phyloP scores from a whole-genome alignment of 2,329 filamentous ascomycete species.

The Diaporthe vexans region DNA sequence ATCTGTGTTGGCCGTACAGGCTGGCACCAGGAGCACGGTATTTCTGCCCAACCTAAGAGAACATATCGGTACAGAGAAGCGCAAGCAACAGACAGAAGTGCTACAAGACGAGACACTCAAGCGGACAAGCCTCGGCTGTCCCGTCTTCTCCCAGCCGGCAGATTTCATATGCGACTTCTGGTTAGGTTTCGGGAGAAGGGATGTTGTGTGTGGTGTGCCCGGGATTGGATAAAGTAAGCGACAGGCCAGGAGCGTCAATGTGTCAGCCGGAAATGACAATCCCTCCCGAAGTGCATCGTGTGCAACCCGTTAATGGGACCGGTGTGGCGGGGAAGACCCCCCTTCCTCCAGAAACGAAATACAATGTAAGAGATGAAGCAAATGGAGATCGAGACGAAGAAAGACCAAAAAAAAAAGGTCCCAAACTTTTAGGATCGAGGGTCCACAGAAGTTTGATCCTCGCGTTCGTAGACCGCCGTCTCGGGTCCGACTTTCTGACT shows the following conservation, averaged over 20 bases:
- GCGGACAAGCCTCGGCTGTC: constrained; percentile 57
- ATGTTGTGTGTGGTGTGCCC: constrained; percentile 29
- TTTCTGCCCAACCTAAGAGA: constrained; percentile 57
- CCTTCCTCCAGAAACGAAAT: background rate
- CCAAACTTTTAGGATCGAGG: background rate
- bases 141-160: constrained; percentile 58
- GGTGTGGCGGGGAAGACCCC: constrained; percentile 4
- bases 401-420: background rate
- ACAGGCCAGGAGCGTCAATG: constrained; percentile 26
- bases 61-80: constrained; percentile 48
- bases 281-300: constrained; percentile 31
- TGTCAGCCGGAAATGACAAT: constrained; percentile 32
- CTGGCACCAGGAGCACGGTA: constrained; percentile 58
- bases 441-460: constrained; percentile 17
- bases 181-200: background rate
- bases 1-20: constrained; percentile 53
- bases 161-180: constrained; percentile 45
- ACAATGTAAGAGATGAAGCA: background rate
- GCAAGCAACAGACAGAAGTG: constrained; percentile 53
- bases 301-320: constrained; percentile 24
- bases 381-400: background rate
- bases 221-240: constrained; percentile 37
- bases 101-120: constrained; percentile 57
- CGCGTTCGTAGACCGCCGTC: constrained; percentile 9
- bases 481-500: constrained; percentile 1